Base-by-base conservation (phyloP, 2,329 filamentous ascomycete species). In the Emmonsia crescens region DNA sequence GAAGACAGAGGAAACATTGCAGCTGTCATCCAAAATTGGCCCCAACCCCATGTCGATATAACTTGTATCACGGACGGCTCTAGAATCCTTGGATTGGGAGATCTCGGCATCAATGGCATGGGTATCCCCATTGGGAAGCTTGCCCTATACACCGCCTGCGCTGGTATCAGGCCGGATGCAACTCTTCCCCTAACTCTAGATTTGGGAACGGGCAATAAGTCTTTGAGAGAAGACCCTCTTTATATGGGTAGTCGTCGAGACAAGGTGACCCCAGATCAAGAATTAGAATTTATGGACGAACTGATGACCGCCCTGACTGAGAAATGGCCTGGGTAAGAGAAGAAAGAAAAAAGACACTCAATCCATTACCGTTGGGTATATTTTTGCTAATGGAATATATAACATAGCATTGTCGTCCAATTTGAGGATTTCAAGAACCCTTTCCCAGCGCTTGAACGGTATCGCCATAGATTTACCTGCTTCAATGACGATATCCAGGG, bases 401-500 rank as follows among this genome's bases (percentile, higher is more conserved):
- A 52, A 42, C 33, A 27, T 68, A 84, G 83, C 66, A 86, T 88
- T 68, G 84, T 88, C 66, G 89, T 97, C 65, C 94, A 97, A 74
- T 97, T 96, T 70, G 93, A 97, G 75, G 94, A 97, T 73, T 97
- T 96, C 77, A 96, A 97, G 81, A 96, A 93, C 71, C 93, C 94
- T 55, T 99, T 97, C 83, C 88, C 89, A 65, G 93, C 95, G 71
- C 84, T 97, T 48, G 89, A 94, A 73, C 85, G 91, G 64, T 97
- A 97, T 79, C 88, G 90, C 68, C 82, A 92, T 73, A 84, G 82
- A 66, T 93, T 96, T 81, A 92, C 89, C 76, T 95, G 90, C 82
- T 99, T 99, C 85, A 97, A 97, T 76, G 94, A 97, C 72, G 93
- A 99, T 73, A 94, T 99, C 72, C 93, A 97, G 80, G 93, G 93